phyloP scores from a whole-genome alignment of 192 early-diverging fungal genomes.

The Mortierella claussenii region DNA sequence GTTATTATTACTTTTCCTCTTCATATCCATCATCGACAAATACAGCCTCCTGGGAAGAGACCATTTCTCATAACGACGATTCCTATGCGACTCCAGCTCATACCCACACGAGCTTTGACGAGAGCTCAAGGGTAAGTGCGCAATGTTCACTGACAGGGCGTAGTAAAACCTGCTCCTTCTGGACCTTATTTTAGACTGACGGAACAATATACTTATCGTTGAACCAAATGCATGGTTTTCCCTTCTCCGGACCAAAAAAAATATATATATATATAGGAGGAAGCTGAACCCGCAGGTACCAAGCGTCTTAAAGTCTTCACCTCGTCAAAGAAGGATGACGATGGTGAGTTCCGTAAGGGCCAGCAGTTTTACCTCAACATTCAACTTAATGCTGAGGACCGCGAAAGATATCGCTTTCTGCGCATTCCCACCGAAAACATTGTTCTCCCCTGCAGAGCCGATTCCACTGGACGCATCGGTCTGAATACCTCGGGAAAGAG shows the following conservation, averaged over 20 bases:
- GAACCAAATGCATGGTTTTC: not conserved
- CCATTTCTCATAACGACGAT: conserved; percentile 23
- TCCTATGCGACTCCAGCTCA: conserved; percentile 38
- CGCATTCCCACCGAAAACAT: conserved; percentile 51
- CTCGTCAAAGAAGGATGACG: conserved; percentile 50
- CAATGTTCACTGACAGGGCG: no score
- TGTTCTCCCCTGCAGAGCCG: conserved; percentile 45
- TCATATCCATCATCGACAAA: not conserved
- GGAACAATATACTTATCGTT: not conserved
- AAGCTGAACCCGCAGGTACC: conserved; percentile 9
- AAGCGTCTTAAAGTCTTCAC: conserved; percentile 45
- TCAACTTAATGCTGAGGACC: conserved; percentile 36
- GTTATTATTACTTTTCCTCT: not conserved
- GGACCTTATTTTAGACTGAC: no score
- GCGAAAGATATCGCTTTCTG: conserved; percentile 34
- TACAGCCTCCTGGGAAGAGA: conserved; percentile 48
- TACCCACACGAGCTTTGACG: conserved; percentile 48
- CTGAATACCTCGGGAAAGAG: conserved; percentile 47
- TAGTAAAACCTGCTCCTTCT: no score
- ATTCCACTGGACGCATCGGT: conserved; percentile 29
- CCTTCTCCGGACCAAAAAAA: not conserved
- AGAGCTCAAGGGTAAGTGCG: conserved; percentile 40
- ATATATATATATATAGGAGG: conserved; percentile 14
- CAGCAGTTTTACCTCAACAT: conserved; percentile 54
- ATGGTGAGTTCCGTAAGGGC: conserved; percentile 52